Percentiles rank a stretch among this genome's conserved stretches.
These are phyloP conservation scores for Silene vulgaris DNA, from an alignment of 179 eudicot species.

Conservation along the genomic window DNA sequence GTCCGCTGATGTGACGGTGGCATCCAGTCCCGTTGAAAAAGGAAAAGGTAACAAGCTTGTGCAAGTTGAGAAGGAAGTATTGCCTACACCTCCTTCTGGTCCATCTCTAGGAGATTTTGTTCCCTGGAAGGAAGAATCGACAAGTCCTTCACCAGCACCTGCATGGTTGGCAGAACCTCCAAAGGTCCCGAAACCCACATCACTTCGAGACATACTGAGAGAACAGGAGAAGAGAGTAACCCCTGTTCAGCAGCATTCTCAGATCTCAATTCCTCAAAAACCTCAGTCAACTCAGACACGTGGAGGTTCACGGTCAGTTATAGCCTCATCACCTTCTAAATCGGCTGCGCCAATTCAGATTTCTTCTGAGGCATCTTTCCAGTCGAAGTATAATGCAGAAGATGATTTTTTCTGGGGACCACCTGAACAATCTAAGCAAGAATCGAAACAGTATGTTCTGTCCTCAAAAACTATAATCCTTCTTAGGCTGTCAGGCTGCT, in stretches of 20 bases:
- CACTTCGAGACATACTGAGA: slow-evolving; percentile 77
- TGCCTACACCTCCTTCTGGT: slow-evolving; percentile 73
- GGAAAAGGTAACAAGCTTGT: slow-evolving; percentile 44
- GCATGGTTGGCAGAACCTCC: slow-evolving; percentile 89
- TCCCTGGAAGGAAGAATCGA: slow-evolving; percentile 77
- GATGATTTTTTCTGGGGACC: slow-evolving; percentile 99
- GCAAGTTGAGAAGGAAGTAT: slow-evolving; percentile 61
- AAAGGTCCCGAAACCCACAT: slow-evolving; percentile 55
- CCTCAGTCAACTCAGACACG: slow-evolving; percentile 44
- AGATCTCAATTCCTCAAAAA: slow-evolving; percentile 51
- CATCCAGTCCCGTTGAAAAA: slow-evolving; percentile 61
- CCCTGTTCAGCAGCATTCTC: slow-evolving; percentile 35
- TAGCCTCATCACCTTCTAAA: slow-evolving; percentile 56
- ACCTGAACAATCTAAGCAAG: slow-evolving; percentile 71
- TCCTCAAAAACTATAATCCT: neutral
- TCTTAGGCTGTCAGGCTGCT: neutral
- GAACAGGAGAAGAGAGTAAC: slow-evolving; percentile 65
- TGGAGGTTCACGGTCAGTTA: slow-evolving; percentile 48
- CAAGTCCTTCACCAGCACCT: slow-evolving; percentile 59
- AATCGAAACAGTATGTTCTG: slow-evolving; percentile 58
- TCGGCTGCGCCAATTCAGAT: slow-evolving; percentile 50
- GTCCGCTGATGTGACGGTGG: slow-evolving; percentile 39
- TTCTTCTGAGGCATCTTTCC: slow-evolving; percentile 40
- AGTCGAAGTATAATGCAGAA: slow-evolving; percentile 58
- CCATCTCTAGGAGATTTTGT: slow-evolving; percentile 95